Evolutionary conservation across 257 asterid genomes (phyloP).

Genomic region (Nicotiana otophora): DNA sequence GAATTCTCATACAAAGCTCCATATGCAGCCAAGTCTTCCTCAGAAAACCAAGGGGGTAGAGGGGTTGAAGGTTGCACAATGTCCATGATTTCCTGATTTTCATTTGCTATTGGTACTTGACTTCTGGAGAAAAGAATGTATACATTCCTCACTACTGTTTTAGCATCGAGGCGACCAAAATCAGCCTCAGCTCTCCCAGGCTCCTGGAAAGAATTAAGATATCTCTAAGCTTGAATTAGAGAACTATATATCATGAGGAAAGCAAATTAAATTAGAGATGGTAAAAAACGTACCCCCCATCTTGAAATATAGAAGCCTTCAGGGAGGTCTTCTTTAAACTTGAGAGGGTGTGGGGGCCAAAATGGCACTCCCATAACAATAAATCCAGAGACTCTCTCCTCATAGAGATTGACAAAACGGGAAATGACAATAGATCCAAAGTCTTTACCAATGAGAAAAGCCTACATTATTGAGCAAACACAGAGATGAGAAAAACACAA

Average conservation of each 20-base stretch:
- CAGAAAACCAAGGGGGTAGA: constrained; percentile 53
- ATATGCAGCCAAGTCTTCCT: constrained; percentile 45
- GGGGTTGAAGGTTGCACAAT: constrained; percentile 30
- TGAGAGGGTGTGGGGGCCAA: constrained; percentile 34
- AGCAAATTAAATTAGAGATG: neutral
- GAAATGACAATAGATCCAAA: constrained; percentile 51
- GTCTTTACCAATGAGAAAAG: constrained; percentile 67
- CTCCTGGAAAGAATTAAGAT: constrained; percentile 15
- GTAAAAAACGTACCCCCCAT: constrained; percentile 43
- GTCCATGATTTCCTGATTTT: constrained; percentile 50
- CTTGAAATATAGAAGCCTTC: constrained; percentile 72
- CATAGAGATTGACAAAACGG: constrained; percentile 44
- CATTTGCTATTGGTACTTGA: constrained; percentile 21
- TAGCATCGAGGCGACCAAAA: constrained; percentile 39
- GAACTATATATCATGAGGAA: neutral
- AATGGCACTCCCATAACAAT: constrained; percentile 61
- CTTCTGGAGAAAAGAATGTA: constrained; percentile 23
- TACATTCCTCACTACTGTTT: constrained; percentile 35
- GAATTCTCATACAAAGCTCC: constrained; percentile 53
- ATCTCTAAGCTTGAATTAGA: neutral
- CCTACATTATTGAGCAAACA: constrained; percentile 30
- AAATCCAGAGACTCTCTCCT: constrained; percentile 48
- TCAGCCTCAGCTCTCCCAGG: constrained; percentile 60
- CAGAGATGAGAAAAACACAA: neutral
- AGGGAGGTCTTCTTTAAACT: constrained; percentile 30